Conservation (phyloP, 176 grass and related monocot genomes). For the Musa schizocarpa region DNA sequence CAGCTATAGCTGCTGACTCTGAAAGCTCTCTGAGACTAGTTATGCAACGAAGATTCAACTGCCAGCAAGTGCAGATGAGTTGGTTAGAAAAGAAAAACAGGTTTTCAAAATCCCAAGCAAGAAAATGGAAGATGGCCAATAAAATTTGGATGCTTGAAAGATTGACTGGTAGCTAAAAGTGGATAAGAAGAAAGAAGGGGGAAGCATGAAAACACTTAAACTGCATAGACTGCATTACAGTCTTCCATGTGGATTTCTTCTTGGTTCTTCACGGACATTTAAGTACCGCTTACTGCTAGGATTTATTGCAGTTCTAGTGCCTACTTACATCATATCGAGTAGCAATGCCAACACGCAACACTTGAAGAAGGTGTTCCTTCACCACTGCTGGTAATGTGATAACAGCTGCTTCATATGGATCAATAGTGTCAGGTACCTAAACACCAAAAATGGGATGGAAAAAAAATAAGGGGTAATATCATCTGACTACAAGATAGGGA, state of each 20-base stretch:
- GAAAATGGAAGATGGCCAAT: background rate
- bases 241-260: background rate
- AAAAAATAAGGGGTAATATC: background rate
- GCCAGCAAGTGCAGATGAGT: constrained; percentile 10
- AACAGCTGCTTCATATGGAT: constrained; percentile 76
- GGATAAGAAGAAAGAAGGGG: too few species aligned
- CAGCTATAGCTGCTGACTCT: constrained; percentile 51
- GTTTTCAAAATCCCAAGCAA: too few species aligned
- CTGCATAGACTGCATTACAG: too few species aligned
- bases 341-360: constrained; percentile 62
- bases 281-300: background rate
- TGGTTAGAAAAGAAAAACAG: background rate
- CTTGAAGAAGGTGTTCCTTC: constrained; percentile 52
- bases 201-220: too few species aligned
- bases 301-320: background rate
- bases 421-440: constrained; percentile 30
- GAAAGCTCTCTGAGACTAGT: constrained; percentile 54
- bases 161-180: too few species aligned
- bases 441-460: constrained; percentile 9
- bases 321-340: constrained; percentile 57
- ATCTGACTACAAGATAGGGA: background rate
- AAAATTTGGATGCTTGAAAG: background rate
- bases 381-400: constrained; percentile 48
- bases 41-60: constrained; percentile 59
- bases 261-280: background rate